Evolutionary conservation across 2,329 filamentous ascomycete genomes (phyloP), one percentile per base, ranked within the genome.

Genomic region (Talaromyces sp.): DNA sequence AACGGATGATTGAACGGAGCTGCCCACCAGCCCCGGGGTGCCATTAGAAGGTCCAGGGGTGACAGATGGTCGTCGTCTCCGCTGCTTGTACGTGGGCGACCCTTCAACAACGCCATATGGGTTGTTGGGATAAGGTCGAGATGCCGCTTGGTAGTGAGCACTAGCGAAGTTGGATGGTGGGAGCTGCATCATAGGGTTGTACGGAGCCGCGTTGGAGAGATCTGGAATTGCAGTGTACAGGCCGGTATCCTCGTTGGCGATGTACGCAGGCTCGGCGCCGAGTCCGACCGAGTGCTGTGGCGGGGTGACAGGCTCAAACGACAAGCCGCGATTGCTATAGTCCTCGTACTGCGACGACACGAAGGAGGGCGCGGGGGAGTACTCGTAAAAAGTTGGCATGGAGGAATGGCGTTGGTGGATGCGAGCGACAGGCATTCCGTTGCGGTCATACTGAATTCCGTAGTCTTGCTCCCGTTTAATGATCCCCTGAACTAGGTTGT

Each of bases 271-370:
- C 79, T 99, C 94, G 36, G 88, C 83, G 55, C 88, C 85, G 61
- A 96, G 87, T 57, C 84, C 86, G 54, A 94, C 77, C 13, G 89
- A 85, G 75, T 97, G 91, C 72, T 97, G 94, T 14, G 94, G 94
- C 53, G 94, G 94, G 0, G 94, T 99, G 64, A 99, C 86, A 47
- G 94, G 94, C 80, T 99, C 94, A 71, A 93, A 99, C 2, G 93
- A 97, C 67, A 97, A 86, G 47, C 91, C 94, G 52, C 94, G 89
- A 71, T 92, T 93, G 83, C 91, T 96, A 80, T 97, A 99, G 72
- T 97, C 93, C 70, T 97, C 94, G 67, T 93, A 96, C 67, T 97
- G 92, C 1, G 94, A 97, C n/a, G 94, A 97, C 47, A 96, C 92
- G 68, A 97, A 97, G 1, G 94, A 97, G 2, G 94, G 94, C 0